phyloP scores from a whole-genome alignment of 129 eudicot genomes.

The Flaveria robusta region DNA sequence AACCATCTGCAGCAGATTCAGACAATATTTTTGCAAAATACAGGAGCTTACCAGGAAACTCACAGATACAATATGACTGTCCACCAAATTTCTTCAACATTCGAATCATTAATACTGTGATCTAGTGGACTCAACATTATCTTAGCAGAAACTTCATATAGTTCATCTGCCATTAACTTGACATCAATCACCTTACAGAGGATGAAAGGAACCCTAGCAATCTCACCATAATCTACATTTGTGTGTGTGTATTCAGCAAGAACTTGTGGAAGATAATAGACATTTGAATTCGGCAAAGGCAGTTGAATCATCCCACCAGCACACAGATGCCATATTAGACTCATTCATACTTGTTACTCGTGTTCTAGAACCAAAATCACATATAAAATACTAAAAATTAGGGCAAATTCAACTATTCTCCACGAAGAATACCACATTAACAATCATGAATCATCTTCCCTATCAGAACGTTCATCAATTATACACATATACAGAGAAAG shows the following conservation, averaged over 20 bases:
- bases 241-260: conserved; percentile 72
- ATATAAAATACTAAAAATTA: neutral
- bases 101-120: conserved; percentile 30
- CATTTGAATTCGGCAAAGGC: conserved; percentile 57
- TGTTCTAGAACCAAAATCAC: conserved; percentile 1
- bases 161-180: conserved; percentile 69
- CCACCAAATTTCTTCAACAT: conserved; percentile 13
- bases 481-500: neutral
- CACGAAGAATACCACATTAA: conserved; percentile 2
- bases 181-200: conserved; percentile 61
- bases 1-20: conserved; percentile 76
- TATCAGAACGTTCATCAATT: conserved; percentile 7
- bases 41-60: conserved; percentile 49
- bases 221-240: conserved; percentile 53
- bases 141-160: conserved; percentile 67
- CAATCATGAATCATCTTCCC: conserved; percentile 14
- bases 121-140: conserved; percentile 58
- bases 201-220: conserved; percentile 54
- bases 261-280: conserved; percentile 77
- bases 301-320: conserved; percentile 77
- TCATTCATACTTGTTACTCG: conserved; percentile 37
- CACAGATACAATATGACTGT: conserved; percentile 37
- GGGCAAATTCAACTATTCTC: conserved; percentile 20
- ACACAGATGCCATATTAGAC: conserved; percentile 75
- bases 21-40: conserved; percentile 77